Evolutionary conservation across 805 yeast genomes (phyloP).

Genomic region (Priceomyces carsonii): DNA sequence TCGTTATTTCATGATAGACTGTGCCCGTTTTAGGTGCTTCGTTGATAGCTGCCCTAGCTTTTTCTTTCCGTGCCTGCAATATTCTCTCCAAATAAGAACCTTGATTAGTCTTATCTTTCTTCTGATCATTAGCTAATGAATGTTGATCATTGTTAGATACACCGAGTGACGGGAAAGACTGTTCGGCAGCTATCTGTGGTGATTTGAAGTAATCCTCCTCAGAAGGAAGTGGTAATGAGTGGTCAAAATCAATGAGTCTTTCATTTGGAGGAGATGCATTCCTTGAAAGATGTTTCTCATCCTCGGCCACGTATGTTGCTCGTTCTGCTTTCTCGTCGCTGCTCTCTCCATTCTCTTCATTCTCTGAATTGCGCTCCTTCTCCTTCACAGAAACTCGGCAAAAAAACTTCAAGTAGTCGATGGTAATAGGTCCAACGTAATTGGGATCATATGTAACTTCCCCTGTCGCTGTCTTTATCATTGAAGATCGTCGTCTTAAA

Average conservation of each 20-base stretch:
- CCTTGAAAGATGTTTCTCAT: background rate
- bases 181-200: conserved; percentile 9
- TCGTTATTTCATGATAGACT: background rate
- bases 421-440: conserved; percentile 38
- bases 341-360: conserved; percentile 5
- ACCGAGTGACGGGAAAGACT: too few species aligned
- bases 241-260: conserved; percentile 19
- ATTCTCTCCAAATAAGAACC: conserved; percentile 34
- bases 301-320: background rate
- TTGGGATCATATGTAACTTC: conserved; percentile 25
- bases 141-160: too few species aligned
- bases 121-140: background rate
- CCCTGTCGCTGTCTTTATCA: conserved; percentile 22
- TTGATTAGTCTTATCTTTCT: background rate
- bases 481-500: conserved; percentile 27
- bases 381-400: conserved; percentile 26
- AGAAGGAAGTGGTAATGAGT: conserved; percentile 31
- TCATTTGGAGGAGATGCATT: conserved; percentile 8
- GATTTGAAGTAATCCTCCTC: conserved; percentile 12
- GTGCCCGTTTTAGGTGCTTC: background rate
- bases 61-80: conserved; percentile 16
- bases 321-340: conserved; percentile 2
- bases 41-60: background rate
- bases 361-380: background rate
- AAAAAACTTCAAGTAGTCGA: conserved; percentile 35